Base-by-base conservation (phyloP, 2,329 filamentous ascomycete genomes). In the Apiospora aurea region DNA sequence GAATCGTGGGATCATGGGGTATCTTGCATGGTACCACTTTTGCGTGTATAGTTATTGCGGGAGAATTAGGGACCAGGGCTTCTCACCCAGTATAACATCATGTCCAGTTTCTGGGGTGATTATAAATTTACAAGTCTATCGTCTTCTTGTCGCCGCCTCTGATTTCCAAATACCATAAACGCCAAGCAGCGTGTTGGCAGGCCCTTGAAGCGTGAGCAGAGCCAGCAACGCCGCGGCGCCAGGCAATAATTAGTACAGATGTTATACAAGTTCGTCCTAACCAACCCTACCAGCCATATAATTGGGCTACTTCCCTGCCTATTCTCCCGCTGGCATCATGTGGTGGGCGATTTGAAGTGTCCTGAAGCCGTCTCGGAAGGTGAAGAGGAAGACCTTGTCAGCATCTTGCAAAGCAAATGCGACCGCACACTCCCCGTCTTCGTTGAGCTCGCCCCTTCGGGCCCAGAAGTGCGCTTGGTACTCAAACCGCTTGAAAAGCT, bases 401-500 rank as follows among this genome's bases (percentile, higher is more conserved):
- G 16, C 29, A 38, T 69, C 68, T 57, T 69, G 68, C 49, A 69
- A n/a, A 4, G 68, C 21, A 21, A 69, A 53, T 34, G 46, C 68
- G 47, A 69, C 68, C 16, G 46, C 38, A 16, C 47, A 51, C n/a
- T 53, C 46, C 10, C 46, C 68, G 10, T 57, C 7, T 26, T 26
- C 38, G n/a, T 69, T 51, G 29, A 69, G 24, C 46, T 69, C 68
- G 68, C 68, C 68, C 26, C 46, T 38, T 53, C 47, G 11, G 14
- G 47, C 68, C 68, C 46, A 53, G 29, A 51, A 51, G 21, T 53
- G 46, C 29, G 47, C 47, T 21, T 69, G 68, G 47, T 69, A 69
- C 68, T 51, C 68, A 18, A 69, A 26, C 1, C 68, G 68, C 46
- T 41, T 51, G 47, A 69, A 57, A n/a, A 69, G 68, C 47, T 69